phyloP scores from a whole-genome alignment of 2,329 filamentous ascomycete species.

The Aspergillus pseudoviridinutans region DNA sequence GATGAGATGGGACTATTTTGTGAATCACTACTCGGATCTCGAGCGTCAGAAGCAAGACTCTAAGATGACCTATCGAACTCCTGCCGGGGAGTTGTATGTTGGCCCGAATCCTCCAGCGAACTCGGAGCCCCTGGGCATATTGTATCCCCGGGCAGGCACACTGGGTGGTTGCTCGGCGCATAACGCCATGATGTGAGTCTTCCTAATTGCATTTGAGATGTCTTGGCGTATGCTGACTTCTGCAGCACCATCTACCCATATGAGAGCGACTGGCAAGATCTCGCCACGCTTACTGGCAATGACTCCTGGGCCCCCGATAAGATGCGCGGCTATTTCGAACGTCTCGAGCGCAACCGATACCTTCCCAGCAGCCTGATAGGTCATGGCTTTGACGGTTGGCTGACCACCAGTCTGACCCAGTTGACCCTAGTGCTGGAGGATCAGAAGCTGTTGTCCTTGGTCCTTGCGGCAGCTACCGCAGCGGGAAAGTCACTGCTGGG shows the following conservation, averaged over 20 bases:
- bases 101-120: conserved; percentile 50
- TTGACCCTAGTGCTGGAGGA: conserved; percentile 52
- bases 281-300: conserved; percentile 57
- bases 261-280: conserved; percentile 55
- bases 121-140: conserved; percentile 48
- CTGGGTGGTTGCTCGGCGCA: conserved; percentile 59
- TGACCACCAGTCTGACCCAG: conserved; percentile 49
- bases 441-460: conserved; percentile 50
- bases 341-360: conserved; percentile 53
- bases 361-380: conserved; percentile 40
- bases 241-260: conserved; percentile 50
- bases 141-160: conserved; percentile 55
- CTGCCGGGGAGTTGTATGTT: conserved; percentile 51
- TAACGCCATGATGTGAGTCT: conserved; percentile 52
- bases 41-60: conserved; percentile 51
- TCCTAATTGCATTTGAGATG: neutral
- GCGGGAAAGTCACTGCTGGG: conserved; percentile 43
- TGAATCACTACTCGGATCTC: conserved; percentile 58
- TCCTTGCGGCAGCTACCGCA: conserved; percentile 51
- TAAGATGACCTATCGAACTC: conserved; percentile 56
- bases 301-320: conserved; percentile 52
- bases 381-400: conserved; percentile 58
- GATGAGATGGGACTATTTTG: conserved; percentile 61
- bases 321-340: conserved; percentile 54
- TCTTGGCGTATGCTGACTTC: conserved; percentile 1